Evolutionary conservation across 2,329 filamentous ascomycete species (phyloP), one percentile per base, ranked within the genome.

Genomic region (Fusarium fujikuroi): DNA sequence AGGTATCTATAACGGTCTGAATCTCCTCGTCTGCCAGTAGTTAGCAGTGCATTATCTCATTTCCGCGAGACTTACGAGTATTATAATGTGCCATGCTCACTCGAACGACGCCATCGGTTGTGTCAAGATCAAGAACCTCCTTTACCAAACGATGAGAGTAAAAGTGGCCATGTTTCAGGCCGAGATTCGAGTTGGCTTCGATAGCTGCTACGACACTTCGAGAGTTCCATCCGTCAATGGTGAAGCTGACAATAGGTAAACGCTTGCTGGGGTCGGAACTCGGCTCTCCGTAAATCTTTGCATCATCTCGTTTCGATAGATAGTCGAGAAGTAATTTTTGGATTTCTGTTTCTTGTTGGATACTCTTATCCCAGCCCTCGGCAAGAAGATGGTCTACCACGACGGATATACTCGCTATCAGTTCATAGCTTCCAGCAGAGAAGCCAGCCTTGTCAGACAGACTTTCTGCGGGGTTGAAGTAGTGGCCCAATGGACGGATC

Each of bases 1-100:
- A 18, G 1, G 47, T 58, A 11, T 56, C 43, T 21, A 72, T 47
- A 3, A 73, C 50, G 0, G 21, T n/a, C 7, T 69, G 42, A 19
- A 72, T 61, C 28, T 73, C 70, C 2, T 69, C 47, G 9, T 19
- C 66, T 69, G 2, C 1, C 0, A 9, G 34, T 0, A 4, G 9
- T 69, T 11, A 69, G 64, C 1, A 47, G n/a, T 11, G 11, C 5
- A 25, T 2, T 1, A 12, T 4, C 9, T 10, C 3, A 16, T 30
- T 7, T 11, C 19, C 2, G 1, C 2, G 3, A 16, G 5, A 85
- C 87, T 84, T 77, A 90, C 88, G 78, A 6, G 90, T 92, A 75
- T 94, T 94, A 77, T 94, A 94, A 80, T 93, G 92, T 61, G 92
- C 87, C 84, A 93, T 85, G 75, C 90, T 92, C n/a, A 93, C 89